Evolutionary conservation across 345 rosid species (phyloP).

Genomic region (Microthlaspi erraticum): DNA sequence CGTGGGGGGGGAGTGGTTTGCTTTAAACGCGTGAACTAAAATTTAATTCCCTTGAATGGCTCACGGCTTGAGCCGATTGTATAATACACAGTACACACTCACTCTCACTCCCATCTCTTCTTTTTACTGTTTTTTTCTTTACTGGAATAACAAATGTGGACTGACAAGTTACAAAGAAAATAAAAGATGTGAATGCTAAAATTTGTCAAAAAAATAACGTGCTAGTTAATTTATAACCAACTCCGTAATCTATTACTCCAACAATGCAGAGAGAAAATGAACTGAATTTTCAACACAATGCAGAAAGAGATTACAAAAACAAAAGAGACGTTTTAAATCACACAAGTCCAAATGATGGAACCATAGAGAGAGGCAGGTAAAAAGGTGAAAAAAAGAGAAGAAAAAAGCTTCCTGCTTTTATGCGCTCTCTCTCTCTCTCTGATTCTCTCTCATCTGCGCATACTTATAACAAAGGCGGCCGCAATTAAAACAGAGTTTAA

Average conservation of each 20-base stretch:
- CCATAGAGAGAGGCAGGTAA: constrained; percentile 32
- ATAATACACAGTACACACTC: constrained; percentile 4
- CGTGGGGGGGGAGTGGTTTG: constrained; percentile 14
- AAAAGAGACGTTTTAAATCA: background rate
- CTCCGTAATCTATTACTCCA: too few relatives aligned
- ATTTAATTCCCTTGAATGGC: constrained; percentile 6
- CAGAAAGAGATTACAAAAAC: background rate
- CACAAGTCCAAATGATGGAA: constrained; percentile 21
- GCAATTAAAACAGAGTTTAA: constrained; percentile 39
- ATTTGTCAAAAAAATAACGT: too few relatives aligned
- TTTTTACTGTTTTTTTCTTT: constrained; percentile 8
- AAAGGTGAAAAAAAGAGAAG: background rate
- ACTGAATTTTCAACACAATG: background rate
- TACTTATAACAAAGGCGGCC: constrained; percentile 41
- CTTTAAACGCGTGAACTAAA: constrained; percentile 39
- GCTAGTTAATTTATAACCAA: too few relatives aligned
- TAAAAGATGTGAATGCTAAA: too few relatives aligned
- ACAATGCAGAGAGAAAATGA: too few relatives aligned
- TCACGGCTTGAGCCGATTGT: constrained; percentile 29
- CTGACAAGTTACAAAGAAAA: too few relatives aligned
- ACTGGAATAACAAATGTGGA: background rate
- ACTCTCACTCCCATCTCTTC: constrained; percentile 28
- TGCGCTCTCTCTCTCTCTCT: background rate
- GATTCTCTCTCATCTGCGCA: constrained; percentile 35
- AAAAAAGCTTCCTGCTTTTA: constrained; percentile 40